phyloP scores from a whole-genome alignment of 331 rosid genomes.

The Telfairia occidentalis region DNA sequence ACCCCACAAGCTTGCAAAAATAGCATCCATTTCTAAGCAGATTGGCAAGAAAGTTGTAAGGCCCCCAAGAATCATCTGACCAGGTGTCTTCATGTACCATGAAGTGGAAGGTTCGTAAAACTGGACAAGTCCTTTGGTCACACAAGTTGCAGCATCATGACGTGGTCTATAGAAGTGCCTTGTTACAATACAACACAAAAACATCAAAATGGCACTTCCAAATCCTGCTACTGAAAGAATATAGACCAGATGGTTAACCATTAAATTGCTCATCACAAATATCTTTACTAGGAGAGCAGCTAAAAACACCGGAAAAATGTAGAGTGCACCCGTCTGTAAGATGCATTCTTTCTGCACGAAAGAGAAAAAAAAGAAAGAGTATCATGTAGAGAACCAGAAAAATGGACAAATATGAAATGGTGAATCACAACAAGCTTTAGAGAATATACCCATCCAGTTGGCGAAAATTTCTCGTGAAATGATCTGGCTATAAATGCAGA shows the following conservation, averaged over 20 bases:
- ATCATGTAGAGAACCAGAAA: not conserved
- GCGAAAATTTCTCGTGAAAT: not conserved
- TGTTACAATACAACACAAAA: not conserved
- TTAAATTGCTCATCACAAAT: not conserved
- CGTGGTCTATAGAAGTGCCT: not conserved
- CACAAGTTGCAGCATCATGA: not conserved
- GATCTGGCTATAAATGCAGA: not conserved
- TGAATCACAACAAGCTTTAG: not conserved
- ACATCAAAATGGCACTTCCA: not conserved
- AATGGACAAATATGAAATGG: not conserved
- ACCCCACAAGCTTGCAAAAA: slow-evolving; percentile 11
- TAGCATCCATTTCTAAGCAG: not conserved
- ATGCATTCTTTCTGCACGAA: slow-evolving; percentile 11
- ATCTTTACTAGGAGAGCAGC: not conserved
- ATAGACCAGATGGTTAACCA: not conserved
- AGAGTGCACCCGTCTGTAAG: not conserved
- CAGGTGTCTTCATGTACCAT: slow-evolving; percentile 13
- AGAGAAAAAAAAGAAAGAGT: not conserved
- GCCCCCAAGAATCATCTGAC: slow-evolving; percentile 9
- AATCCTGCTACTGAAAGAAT: not conserved
- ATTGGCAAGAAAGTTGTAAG: not conserved
- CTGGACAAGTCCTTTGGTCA: not conserved
- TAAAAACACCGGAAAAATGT: not conserved
- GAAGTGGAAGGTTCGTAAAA: not conserved
- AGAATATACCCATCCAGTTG: slow-evolving; percentile 2